phyloP scores from a whole-genome alignment of 1,284 basidiomycete species.

The Ganoderma resinaceum region DNA sequence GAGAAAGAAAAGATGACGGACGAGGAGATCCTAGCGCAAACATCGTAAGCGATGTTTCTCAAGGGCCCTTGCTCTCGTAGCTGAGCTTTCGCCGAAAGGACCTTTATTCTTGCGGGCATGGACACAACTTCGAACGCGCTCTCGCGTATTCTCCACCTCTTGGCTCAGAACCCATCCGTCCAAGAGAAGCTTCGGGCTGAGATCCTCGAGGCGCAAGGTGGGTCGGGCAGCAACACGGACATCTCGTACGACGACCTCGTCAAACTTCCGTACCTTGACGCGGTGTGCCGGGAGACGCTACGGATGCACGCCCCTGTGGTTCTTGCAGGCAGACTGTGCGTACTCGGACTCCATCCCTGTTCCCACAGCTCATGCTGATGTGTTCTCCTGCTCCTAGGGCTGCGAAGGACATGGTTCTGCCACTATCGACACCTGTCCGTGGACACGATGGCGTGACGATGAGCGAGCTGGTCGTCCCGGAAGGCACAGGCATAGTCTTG shows the following conservation, averaged over 20 bases:
- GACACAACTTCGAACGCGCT: conserved; percentile 41
- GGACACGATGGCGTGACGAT: conserved; percentile 11
- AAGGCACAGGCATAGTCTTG: conserved; percentile 13
- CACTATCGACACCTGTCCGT: conserved; percentile 34
- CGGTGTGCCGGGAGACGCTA: conserved; percentile 43
- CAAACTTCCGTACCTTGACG: conserved; percentile 42
- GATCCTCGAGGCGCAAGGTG: conserved; percentile 29
- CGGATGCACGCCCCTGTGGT: conserved; percentile 4
- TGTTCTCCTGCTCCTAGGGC: conserved; percentile 26
- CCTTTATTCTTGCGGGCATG: conserved; percentile 37
- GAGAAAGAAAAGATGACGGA: conserved; percentile 23
- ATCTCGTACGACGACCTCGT: conserved; percentile 40
- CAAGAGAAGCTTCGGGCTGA: conserved; percentile 34
- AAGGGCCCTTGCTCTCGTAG: neutral
- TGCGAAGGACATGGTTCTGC: conserved; percentile 29
- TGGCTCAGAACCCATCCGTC: conserved; percentile 16
- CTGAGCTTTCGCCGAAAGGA: conserved; percentile 15
- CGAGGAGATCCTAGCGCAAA: conserved; percentile 37
- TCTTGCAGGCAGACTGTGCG: neutral
- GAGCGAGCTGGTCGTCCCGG: neutral
- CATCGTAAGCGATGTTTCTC: conserved; percentile 25
- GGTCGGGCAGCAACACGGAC: conserved; percentile 13
- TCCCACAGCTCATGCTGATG: neutral
- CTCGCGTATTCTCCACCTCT: conserved; percentile 36
- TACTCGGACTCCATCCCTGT: neutral